Percentiles rank a stretch among this genome's conserved stretches.
phyloP scores from a whole-genome alignment of 2,329 filamentous ascomycete species.

The Fusarium sarcochroum region DNA sequence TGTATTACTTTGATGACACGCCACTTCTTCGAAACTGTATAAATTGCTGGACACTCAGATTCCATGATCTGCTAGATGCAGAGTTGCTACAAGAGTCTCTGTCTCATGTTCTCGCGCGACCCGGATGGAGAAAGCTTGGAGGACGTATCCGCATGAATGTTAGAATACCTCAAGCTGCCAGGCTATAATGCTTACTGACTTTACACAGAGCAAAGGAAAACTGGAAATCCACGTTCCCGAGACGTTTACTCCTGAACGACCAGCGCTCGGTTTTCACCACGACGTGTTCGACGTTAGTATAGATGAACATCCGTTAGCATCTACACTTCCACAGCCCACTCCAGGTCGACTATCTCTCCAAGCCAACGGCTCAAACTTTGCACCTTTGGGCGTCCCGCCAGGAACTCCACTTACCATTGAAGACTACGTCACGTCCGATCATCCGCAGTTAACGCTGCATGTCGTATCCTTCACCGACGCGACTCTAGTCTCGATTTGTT shows the following conservation, averaged over 20 bases:
- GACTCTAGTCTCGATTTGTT: conserved; percentile 27
- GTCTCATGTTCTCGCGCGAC: conserved; percentile 42
- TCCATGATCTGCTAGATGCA: conserved; percentile 52
- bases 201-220: conserved; percentile 21
- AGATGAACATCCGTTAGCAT: conserved; percentile 58
- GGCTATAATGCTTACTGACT: background rate
- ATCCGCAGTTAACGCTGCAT: conserved; percentile 22
- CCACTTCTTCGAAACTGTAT: conserved; percentile 20
- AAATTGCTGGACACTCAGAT: conserved; percentile 20
- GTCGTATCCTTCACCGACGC: conserved; percentile 21
- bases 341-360: conserved; percentile 3
- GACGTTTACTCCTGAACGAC: conserved; percentile 50
- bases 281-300: conserved; percentile 54
- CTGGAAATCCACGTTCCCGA: conserved; percentile 54
- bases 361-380: background rate
- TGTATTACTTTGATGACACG: conserved; percentile 28
- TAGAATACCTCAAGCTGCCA: background rate
- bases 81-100: conserved; percentile 49
- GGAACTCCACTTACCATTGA: conserved; percentile 1
- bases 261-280: conserved; percentile 59
- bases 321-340: conserved; percentile 52
- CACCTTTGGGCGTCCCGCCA: background rate
- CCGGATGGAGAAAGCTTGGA: conserved; percentile 61
- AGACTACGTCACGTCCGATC: conserved; percentile 18
- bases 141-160: conserved; percentile 47